phyloP scores from a whole-genome alignment of 352 stramenopile genomes.

The Phytopythium boreale region DNA sequence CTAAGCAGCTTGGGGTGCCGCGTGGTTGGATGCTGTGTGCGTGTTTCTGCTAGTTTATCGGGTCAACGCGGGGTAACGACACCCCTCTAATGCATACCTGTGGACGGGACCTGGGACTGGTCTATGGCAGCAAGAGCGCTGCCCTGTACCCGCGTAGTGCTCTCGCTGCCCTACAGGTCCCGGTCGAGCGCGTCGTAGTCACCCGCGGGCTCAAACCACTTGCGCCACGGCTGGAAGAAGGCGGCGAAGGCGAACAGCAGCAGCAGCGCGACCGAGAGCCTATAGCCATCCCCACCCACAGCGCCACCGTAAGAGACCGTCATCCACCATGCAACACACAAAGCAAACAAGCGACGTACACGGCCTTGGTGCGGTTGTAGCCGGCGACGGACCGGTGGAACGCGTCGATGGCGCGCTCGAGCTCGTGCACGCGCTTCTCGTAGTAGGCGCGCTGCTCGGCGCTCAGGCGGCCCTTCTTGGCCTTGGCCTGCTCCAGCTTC shows the following conservation, averaged over 20 bases:
- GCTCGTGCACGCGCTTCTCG: conserved; percentile 68
- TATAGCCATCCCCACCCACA: conserved; percentile 8
- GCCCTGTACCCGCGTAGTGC: neutral
- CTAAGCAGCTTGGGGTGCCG: neutral
- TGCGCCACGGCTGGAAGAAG: conserved; percentile 75
- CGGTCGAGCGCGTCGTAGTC: conserved; percentile 25
- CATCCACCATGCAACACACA: neutral
- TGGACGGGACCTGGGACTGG: neutral
- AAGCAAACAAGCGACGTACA: conserved; percentile 26
- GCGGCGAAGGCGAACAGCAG: conserved; percentile 61
- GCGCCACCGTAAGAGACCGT: neutral
- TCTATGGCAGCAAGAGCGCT: neutral
- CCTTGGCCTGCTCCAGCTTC: conserved; percentile 69
- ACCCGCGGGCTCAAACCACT: conserved; percentile 28
- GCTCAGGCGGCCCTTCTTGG: conserved; percentile 63
- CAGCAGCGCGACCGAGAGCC: conserved; percentile 36
- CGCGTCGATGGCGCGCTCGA: conserved; percentile 70
- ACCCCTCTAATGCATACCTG: neutral
- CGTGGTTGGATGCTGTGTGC: neutral
- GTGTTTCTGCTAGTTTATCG: conserved; percentile 1
- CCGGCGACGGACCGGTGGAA: conserved; percentile 76
- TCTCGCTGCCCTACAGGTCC: too few species aligned
- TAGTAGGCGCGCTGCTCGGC: conserved; percentile 48
- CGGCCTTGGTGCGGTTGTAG: conserved; percentile 78
- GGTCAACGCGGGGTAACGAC: neutral